phyloP scores from a whole-genome alignment of 768 basidiomycete genomes.

The Tricholoma terreum region DNA sequence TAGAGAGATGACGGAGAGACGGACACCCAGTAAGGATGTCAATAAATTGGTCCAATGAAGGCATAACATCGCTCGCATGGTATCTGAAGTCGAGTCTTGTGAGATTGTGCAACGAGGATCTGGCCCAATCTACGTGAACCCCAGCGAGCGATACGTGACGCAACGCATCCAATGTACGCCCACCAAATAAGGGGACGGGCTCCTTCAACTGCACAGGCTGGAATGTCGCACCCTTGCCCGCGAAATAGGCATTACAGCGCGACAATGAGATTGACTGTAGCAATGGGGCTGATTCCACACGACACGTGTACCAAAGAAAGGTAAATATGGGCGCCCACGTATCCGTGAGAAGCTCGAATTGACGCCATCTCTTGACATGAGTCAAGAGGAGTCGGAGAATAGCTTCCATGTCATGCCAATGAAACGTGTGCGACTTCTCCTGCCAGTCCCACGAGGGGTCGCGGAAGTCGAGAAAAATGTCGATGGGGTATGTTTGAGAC shows the following conservation, averaged over 20 bases:
- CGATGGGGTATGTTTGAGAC: conserved; percentile 45
- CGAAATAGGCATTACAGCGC: conserved; percentile 59
- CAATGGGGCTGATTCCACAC: conserved; percentile 30
- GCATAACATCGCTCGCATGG: conserved; percentile 56
- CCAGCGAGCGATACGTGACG: conserved; percentile 47
- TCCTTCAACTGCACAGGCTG: conserved; percentile 36
- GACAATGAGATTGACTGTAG: conserved; percentile 43
- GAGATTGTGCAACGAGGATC: conserved; percentile 39
- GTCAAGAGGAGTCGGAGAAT: conserved; percentile 44
- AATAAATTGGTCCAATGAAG: conserved; percentile 44
- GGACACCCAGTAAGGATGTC: conserved; percentile 41
- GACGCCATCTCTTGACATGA: conserved; percentile 45
- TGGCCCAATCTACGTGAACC: conserved; percentile 56
- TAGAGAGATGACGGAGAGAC: conserved; percentile 38
- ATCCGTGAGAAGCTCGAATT: conserved; percentile 50
- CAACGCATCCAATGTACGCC: conserved; percentile 29
- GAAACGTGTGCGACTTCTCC: conserved; percentile 43
- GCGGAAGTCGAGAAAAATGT: conserved; percentile 55
- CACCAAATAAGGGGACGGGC: conserved; percentile 47
- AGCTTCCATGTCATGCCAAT: conserved; percentile 41
- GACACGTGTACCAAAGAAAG: conserved; percentile 42
- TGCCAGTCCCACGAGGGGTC: conserved; percentile 58
- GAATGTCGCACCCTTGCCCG: conserved; percentile 41
- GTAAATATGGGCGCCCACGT: conserved; percentile 58
- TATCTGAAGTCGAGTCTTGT: conserved; percentile 51